Base-by-base conservation (phyloP, 345 rosid genomes). In the Dovyalis caffra region DNA sequence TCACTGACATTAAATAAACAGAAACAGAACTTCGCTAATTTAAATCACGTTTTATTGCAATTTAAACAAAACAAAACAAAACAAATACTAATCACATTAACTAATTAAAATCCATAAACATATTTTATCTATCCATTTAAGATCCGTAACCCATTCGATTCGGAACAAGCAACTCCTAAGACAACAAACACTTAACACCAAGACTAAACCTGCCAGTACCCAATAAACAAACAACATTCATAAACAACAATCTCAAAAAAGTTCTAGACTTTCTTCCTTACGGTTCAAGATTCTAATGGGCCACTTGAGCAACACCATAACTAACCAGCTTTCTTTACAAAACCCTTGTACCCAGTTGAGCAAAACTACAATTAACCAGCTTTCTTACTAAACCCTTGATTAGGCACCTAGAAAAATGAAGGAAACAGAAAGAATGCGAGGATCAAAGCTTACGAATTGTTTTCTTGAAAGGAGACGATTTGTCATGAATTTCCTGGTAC, bases 391-490 rank as follows among this genome's bases (percentile, higher is more conserved):
- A 47, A 47, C 10, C 37, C 23, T 18, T 0, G 34, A 6, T 29
- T n/a, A 38, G 58, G 6, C 18, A 10, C 6, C 1, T 8, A 5
- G 31, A 35, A 37, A n/a, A 68, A 29, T 31, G 34, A 33, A 21
- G 29, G 23, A 37, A 38, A 35, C 9, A 33, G 16, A 58, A 3
- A 11, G 1, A 40, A 53, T n/a, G 23, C 1, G 37, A 18, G 3
- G 5, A 5, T 53, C 61, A 23, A 23, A 23, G 76, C 98, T 86
- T 71, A 95, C 99, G 74, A 95, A 95, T 73, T 95, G 99, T 87
- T 92, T 95, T 92, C 99, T 91, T n/a, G 97, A 78, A 74, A 93
- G 98, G 51, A 95, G 98, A 80, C 99, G 86, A 83, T 95, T 95
- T 61, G 99, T 95, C 98, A 95, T 95, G 85, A 95, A 93, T 76